These are phyloP conservation scores for Perkinsus chesapeaki DNA, from an alignment of 169 alveolate genomes.

Conservation along the genomic window DNA sequence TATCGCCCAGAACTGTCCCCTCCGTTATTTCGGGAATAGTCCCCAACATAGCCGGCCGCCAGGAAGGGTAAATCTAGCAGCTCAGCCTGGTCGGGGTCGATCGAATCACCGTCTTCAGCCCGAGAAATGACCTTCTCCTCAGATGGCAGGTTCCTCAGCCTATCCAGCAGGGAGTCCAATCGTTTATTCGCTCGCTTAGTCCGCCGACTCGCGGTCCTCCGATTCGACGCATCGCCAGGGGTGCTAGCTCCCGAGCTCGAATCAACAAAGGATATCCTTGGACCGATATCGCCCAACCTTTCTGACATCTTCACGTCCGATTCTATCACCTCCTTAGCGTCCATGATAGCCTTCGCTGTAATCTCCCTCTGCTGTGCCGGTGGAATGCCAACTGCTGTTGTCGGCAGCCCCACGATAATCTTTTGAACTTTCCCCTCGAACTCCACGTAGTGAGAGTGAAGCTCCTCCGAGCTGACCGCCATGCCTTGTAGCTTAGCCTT, in stretches of 20 bases:
- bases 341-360: background rate
- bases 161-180: background rate
- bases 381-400: background rate
- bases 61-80: background rate
- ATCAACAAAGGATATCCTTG: background rate
- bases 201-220: background rate
- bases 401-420: background rate
- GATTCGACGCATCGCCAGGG: background rate
- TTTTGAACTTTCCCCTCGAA: background rate
- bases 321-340: background rate
- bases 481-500: background rate
- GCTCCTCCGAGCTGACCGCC: background rate
- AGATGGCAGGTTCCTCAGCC: background rate
- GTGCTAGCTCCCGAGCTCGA: background rate
- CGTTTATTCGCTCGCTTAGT: background rate
- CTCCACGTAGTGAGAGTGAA: background rate
- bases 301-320: background rate
- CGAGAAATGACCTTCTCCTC: background rate
- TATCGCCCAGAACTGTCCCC: background rate
- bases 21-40: background rate
- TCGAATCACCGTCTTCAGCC: background rate
- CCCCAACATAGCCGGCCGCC: background rate
- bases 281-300: too few species aligned
- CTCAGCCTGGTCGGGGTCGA: background rate
- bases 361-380: background rate